Conservation (phyloP, 2,329 filamentous ascomycete species). For the Shiraia sp. region DNA sequence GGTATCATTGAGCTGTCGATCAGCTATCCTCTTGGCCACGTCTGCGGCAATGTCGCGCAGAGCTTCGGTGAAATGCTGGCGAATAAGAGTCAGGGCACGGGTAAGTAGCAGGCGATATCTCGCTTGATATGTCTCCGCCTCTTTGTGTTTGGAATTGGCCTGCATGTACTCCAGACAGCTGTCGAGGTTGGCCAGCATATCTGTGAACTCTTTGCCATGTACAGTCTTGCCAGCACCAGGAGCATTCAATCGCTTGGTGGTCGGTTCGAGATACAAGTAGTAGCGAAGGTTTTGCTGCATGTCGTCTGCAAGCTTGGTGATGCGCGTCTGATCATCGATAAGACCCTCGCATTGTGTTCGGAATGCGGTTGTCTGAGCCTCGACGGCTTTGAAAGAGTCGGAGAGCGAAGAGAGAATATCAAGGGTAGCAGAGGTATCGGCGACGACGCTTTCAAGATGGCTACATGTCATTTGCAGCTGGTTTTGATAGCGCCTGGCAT, state of each 20-base stretch:
- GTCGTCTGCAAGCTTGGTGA: constrained; percentile 78
- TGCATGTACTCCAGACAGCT: constrained; percentile 93
- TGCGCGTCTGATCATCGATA: constrained; percentile 76
- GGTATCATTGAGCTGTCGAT: constrained; percentile 71
- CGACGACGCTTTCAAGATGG: constrained; percentile 78
- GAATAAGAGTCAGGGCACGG: constrained; percentile 67
- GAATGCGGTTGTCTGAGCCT: constrained; percentile 90
- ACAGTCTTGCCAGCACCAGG: constrained; percentile 87
- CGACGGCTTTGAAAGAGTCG: constrained; percentile 83
- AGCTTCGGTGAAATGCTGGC: constrained; percentile 67
- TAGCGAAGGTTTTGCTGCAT: constrained; percentile 91
- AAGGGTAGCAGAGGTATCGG: constrained; percentile 76
- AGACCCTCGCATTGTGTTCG: constrained; percentile 89
- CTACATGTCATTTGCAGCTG: constrained; percentile 79
- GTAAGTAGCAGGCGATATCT: constrained; percentile 83
- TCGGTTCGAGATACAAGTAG: constrained; percentile 90
- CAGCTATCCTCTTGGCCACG: constrained; percentile 65
- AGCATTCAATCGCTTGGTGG: constrained; percentile 86
- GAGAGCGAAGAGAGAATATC: constrained; percentile 77
- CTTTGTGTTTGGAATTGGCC: constrained; percentile 79
- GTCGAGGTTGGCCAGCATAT: constrained; percentile 86
- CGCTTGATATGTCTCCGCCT: constrained; percentile 84
- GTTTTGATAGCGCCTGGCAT: constrained; percentile 82
- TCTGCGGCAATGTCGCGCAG: constrained; percentile 65
- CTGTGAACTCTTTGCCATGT: constrained; percentile 79